Evolutionary conservation across 331 rosid genomes (phyloP), one percentile per base, ranked within the genome.

Genomic region (Pyrus hybrid): DNA sequence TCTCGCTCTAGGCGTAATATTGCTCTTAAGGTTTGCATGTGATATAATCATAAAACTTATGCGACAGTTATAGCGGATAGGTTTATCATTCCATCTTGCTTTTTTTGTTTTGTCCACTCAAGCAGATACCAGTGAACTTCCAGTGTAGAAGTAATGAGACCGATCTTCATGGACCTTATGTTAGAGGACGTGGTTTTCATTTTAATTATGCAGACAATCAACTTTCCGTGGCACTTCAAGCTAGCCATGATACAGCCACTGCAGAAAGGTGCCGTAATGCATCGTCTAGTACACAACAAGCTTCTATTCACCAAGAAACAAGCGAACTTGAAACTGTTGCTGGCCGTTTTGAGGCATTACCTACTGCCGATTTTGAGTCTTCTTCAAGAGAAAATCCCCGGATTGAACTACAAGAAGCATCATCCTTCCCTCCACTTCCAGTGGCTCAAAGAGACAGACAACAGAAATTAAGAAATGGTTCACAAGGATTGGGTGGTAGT

Each of bases 111-210:
- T 35, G 29, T 72, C 65, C 57, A 45, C 58, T 70, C 49, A 43
- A 66, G 32, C 84, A 94, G 99, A 92, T 94, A 83, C 97, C 99
- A n/a, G 89, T 97, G 53, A 90, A 96, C 70, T 92, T 94, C 47
- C 83, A 80, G 51, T 92, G 85, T 73, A 88, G 86, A 74, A 81
- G 82, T 86, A 84, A 82, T 70, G 97, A 90, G 32, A 87, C 86
- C 54, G 96, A 84, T 23, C 57, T 10, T 75, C 91, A 76, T 73
- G 92, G 88, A 12, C 65, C 22, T 45, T 91, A 87, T 58, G 92
- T 88, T 75, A 87, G 84, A 71, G 88, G 87, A 18, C 88, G 79
- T 22, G 71, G 83, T 4, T 92, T 88, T 83, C 89, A 70, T 64
- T 86, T 87, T 58, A 95, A 90, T 80, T 41, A 68, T 80, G 82